Base-by-base conservation (phyloP, 208 protist species). In the Trypanosoma congolense region DNA sequence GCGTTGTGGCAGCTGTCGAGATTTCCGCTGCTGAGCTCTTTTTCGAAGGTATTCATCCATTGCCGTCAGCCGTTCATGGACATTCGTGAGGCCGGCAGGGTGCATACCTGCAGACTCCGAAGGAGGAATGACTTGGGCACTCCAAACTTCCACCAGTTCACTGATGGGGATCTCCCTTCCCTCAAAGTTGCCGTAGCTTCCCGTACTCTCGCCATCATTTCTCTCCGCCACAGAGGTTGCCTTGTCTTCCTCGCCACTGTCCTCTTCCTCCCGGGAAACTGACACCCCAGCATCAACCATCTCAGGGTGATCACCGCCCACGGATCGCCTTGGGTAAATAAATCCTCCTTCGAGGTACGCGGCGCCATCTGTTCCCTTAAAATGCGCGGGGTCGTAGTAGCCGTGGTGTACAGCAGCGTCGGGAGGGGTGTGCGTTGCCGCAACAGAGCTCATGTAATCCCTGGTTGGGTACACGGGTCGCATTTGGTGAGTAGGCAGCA, bases 131-230 rank as follows among this genome's bases (percentile, higher is more conserved):
- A 69, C 62, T 35, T 61, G 52, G 16, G 53, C 62, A 28, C 35
- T 69, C 62, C 62, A 69, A 16, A 54, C 62, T 25, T 54, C 28
- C n/a, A 69, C 62, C 10, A 69, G 46, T 33, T 61, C 48, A 6
- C 26, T 61, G 2, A 55, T 69, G 38, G 62, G 54, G 40, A 69
- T 69, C 33, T 57, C 48, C 29, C 57, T 48, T 28, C 55, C 52
- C 47, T 61, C 62, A 2, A 40, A 10, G 16, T 61, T 61, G 10
- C 45, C 55, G 25, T 61, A 61, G 35, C 62, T 69, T 0, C 55
- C 55, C 1, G 21, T 29, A 18, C 53, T 60, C 2, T 30, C 46
- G 1, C 40, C 55, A 30, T 59, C 51, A 1, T 66, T 51, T 16
- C 55, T 35, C 29, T 56, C 57, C 2, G 19, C 48, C 36, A 40